Evolutionary conservation across 106 monocot genomes (phyloP).

Genomic region (Acorus gramineus): DNA sequence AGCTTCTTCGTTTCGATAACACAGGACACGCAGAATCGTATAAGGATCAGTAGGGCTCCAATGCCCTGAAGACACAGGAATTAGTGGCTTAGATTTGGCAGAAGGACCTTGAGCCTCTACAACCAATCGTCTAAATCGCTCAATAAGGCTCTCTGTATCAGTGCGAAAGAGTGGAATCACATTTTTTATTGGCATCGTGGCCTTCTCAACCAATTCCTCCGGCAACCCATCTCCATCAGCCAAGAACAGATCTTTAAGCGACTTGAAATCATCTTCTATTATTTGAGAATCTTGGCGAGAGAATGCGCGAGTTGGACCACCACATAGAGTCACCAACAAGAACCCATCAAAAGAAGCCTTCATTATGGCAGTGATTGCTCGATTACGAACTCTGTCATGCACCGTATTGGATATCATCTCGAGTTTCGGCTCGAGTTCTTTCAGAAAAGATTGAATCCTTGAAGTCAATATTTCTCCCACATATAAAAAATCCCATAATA

Average conservation of each 20-base stretch:
- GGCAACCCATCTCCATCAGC: constrained; percentile 76
- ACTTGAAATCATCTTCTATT: constrained; percentile 55
- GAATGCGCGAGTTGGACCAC: constrained; percentile 55
- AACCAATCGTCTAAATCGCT: constrained; percentile 40
- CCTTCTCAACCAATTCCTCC: constrained; percentile 59
- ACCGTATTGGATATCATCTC: constrained; percentile 65
- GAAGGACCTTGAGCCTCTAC: constrained; percentile 20
- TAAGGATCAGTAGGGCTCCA: no score
- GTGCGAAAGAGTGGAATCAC: constrained; percentile 41
- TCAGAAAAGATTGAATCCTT: constrained; percentile 55
- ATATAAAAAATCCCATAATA: constrained; percentile 72
- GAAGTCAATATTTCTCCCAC: constrained; percentile 42
- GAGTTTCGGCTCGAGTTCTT: constrained; percentile 68
- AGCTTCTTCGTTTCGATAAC: no score
- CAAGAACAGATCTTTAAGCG: constrained; percentile 46
- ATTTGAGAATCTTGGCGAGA: constrained; percentile 43
- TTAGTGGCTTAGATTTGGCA: constrained; percentile 37
- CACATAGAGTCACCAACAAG: constrained; percentile 56
- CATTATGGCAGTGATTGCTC: constrained; percentile 64
- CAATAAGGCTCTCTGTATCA: constrained; percentile 45
- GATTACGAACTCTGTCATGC: constrained; percentile 46
- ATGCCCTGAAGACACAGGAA: constrained; percentile 17
- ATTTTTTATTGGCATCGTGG: constrained; percentile 40
- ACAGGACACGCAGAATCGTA: no score
- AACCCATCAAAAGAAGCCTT: constrained; percentile 74